Percentiles rank a stretch among this genome's conserved stretches.
These are phyloP conservation scores for Porodaedalea pini DNA, from an alignment of 1,284 basidiomycete species.

Conservation along the genomic window DNA sequence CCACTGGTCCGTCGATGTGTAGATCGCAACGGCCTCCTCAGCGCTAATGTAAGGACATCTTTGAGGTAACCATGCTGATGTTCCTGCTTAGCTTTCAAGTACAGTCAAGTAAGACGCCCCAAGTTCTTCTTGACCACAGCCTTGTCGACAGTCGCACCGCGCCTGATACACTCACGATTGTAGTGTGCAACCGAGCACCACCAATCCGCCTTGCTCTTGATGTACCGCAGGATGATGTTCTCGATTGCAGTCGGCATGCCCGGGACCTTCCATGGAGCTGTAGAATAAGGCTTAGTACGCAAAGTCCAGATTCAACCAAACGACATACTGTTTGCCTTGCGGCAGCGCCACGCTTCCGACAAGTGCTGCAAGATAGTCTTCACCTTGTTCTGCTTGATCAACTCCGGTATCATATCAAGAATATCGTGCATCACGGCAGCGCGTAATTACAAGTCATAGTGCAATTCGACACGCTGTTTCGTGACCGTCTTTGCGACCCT, in stretches of 20 bases:
- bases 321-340: slow-evolving; percentile 92
- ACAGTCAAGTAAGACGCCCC: too few relatives aligned
- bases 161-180: too few relatives aligned
- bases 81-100: too few relatives aligned
- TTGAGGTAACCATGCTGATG: too few relatives aligned
- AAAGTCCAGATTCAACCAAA: slow-evolving; percentile 9
- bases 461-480: slow-evolving; percentile 98
- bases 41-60: too few relatives aligned
- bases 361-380: slow-evolving; percentile 98
- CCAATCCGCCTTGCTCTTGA: too few relatives aligned
- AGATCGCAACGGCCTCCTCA: too few relatives aligned
- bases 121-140: too few relatives aligned
- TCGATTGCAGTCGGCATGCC: slow-evolving; percentile 98
- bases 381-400: slow-evolving; percentile 97
- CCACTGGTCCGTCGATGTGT: too few relatives aligned
- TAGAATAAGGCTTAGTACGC: slow-evolving; percentile 1
- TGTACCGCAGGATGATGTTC: too few relatives aligned
- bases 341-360: slow-evolving; percentile 97
- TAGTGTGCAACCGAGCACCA: too few relatives aligned
- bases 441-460: slow-evolving; percentile 96
- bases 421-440: slow-evolving; percentile 99
- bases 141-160: too few relatives aligned
- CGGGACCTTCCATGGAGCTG: slow-evolving; percentile 92
- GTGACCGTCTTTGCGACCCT: slow-evolving; percentile 97
- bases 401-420: slow-evolving; percentile 98